Base-by-base conservation (phyloP, 768 basidiomycete genomes). In the Termitomyces sp. region DNA sequence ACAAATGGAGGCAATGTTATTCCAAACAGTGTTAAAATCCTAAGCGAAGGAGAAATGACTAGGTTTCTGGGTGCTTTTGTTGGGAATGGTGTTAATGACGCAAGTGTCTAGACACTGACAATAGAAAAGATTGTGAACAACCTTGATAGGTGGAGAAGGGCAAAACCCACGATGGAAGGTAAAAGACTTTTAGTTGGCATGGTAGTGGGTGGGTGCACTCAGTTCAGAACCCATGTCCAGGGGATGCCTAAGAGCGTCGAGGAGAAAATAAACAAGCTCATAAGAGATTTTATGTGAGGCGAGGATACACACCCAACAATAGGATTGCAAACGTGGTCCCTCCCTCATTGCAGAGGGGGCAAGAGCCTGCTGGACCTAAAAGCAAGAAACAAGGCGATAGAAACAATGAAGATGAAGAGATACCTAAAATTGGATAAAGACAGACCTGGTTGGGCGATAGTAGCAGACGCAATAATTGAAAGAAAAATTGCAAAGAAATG, bases 41-140 rank as follows among this genome's bases (percentile, higher is more conserved):
- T 62, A 0, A 28, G 41, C 21, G 73, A 74, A 15, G 62, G 66
- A 0, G 61, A 64, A 24, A 44, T 67, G 0, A 58, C 68, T 0
- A 34, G 73, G 30, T 56, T 70, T 0, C 67, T 75, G 2, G 73
- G 74, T 0, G 66, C 67, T 0, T 69, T 41, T 40, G 45, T 71
- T 0, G 71, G 74, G 2, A 70, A 74, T 38, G 42, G 53, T 1
- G 35, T 66, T 2, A 51, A 70, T 10, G 24, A 65, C 2, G 40
- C 49, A 0, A 56, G 43, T 0, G 38, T 66, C 2, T 74, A 72
- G 74, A 53, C 57, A 1, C 64, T 65, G 1, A 60, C 55, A 0
- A 8, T 72, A 2, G 68, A 71, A 10, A 70, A 65, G 45, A 64
- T 74, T 2, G 55, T 65, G 2, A 22, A 19, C 0, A 5, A 45